Evolutionary conservation across 208 protist genomes (phyloP), one percentile per base, ranked within the genome.

Genomic region (Trypanosoma boissoni): DNA sequence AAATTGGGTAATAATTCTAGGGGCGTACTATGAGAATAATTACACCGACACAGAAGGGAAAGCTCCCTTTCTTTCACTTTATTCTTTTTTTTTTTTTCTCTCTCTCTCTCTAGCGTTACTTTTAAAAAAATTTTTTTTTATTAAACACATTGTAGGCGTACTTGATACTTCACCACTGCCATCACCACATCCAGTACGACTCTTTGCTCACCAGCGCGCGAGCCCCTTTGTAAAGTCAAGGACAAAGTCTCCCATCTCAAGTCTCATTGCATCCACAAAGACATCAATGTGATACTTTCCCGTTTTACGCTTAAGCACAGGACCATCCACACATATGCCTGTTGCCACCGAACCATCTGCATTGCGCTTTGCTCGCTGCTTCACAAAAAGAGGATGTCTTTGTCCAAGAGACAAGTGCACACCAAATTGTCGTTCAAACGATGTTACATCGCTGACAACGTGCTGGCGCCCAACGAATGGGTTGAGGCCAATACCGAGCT

Each of bases 201-300:
- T n/a, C 8, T 36, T 31, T 21, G 34, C 23, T 68, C 48, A 76
- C 20, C 34, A 37, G 12, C 75, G 45, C 3, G 68, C 74, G 18
- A 81, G 58, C 18, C 81, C 81, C 24, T 82, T 83, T 6, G 83
- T 91, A 64, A 91, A 93, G 71, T 93, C 86, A 9, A 93, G 49
- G 1, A 37, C n/a, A 34, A 88, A 74, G 18, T 62, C 26, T 0
- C 76, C 74, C 68, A 90, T 91, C 34, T 36, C 65, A 10, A 94
- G 64, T 53, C 68, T 48, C 27, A 74, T 72, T 1, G 80, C 83
- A 50, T 89, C 76, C 41, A 94, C 46, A 52, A 94, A 94, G 24
- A 94, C 83, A 64, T 94, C 88, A 45, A 94, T 90, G 76, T 94
- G 88, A 60, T 87, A 94, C 69, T 91, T 94, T 24, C 88, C 88